Base-by-base conservation (phyloP, 2,329 filamentous ascomycete species). In the Sordariomycetes sp. region DNA sequence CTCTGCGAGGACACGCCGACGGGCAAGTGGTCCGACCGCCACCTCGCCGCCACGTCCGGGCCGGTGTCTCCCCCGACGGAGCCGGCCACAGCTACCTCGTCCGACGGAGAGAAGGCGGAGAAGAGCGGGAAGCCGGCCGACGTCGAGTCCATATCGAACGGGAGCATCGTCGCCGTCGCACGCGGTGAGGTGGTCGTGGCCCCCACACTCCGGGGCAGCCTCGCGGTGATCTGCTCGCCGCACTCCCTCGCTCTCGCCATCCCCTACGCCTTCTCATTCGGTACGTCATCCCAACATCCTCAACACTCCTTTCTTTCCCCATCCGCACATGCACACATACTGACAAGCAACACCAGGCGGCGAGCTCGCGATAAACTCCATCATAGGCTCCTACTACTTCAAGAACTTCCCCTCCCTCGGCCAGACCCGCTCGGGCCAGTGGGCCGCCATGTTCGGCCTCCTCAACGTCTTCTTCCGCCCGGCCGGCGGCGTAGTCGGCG, bases 1-100 rank as follows among this genome's bases (percentile, higher is more conserved):
- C 73, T 89, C 16, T 92, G 89, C 66, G 83, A 88, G 1, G 91
- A 97, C 67, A 92, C 89, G 0, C 91, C 91, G 0, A 88, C 83
- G 0, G 91, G 92, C 37, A 85, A 83, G 62, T 96, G 91, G 91
- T 80, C 81, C 7, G 86, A 93, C 46, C 65, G 67, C 48, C 68
- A 67, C 12, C 35, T 58, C 28, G 22, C 25, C 37, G 14, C 43
- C 32, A 8, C 25, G 8, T 8, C 53, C 10, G 32, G n/a, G 28
- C 53, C 53, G 2, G 32, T 24, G 6, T 37, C 53, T 2, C 28
- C 53, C 2, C 28, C 53, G 5, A 14, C 53, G 28, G 53, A 37
- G 32, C 11, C 53, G 4, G 22, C 22, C 16, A 11, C 18, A 14
- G 22, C 24, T 53, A 12, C 4, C 14, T 59, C 52, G 22, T 66